These are phyloP conservation scores for Boletellus ananas DNA, from an alignment of 768 basidiomycete species.

Conservation along the genomic window DNA sequence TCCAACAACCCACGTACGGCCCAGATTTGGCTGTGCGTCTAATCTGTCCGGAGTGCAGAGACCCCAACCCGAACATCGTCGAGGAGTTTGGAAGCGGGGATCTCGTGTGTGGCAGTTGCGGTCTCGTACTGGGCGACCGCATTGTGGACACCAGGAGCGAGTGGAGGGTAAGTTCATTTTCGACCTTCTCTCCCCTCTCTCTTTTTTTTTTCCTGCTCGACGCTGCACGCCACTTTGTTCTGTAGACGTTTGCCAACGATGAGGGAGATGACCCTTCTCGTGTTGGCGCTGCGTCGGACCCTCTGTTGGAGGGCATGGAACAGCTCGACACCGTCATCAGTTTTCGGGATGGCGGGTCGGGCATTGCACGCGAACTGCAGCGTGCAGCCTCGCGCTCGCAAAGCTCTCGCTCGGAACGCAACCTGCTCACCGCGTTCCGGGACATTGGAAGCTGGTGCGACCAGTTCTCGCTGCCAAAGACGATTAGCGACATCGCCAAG, in stretches of 20 bases:
- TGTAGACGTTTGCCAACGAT: constrained; percentile 98
- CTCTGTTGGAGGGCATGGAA: constrained; percentile 90
- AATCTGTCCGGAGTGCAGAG: constrained; percentile 94
- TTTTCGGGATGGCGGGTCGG: constrained; percentile 92
- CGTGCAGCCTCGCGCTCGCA: constrained; percentile 84
- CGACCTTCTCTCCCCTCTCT: constrained; percentile 12
- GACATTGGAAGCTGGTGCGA: constrained; percentile 95
- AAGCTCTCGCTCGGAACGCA: constrained; percentile 76
- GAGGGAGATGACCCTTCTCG: constrained; percentile 99
- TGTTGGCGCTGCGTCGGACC: constrained; percentile 95
- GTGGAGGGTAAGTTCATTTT: constrained; percentile 74
- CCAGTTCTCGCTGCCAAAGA: constrained; percentile 89
- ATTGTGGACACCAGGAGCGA: constrained; percentile 98
- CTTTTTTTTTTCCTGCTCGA: neutral
- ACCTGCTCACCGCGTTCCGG: constrained; percentile 83
- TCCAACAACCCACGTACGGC: constrained; percentile 58
- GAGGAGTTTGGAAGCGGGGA: constrained; percentile 99
- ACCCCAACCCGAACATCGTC: constrained; percentile 89
- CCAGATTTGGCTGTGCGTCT: constrained; percentile 85
- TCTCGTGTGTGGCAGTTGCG: constrained; percentile 91
- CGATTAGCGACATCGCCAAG: constrained; percentile 93
- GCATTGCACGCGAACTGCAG: constrained; percentile 87
- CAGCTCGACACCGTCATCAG: constrained; percentile 94
- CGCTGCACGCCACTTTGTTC: constrained; percentile 22
- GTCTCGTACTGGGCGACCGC: constrained; percentile 91